A percentile compares a stretch with the other conserved stretches of the same genome.
These are phyloP conservation scores for Phallus indusiatus DNA, from an alignment of 768 basidiomycete genomes.

Conservation along the genomic window DNA sequence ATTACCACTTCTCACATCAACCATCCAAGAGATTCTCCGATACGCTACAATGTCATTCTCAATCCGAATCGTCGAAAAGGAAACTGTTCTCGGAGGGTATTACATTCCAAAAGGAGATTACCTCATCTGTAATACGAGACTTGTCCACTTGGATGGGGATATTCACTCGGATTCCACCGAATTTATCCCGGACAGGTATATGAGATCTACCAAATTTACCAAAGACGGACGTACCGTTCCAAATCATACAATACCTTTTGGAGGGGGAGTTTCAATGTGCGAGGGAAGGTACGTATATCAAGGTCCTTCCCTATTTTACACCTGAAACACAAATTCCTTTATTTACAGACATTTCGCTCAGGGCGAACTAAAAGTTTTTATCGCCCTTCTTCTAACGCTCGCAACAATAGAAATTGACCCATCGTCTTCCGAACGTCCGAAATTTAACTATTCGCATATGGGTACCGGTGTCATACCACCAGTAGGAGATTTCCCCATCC, in stretches of 20 bases:
- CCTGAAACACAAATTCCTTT: neutral
- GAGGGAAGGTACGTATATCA: slow-evolving; percentile 16
- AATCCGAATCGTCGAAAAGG: slow-evolving; percentile 13
- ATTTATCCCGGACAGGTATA: slow-evolving; percentile 10
- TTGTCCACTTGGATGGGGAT: slow-evolving; percentile 15
- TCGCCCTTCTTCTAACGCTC: slow-evolving; percentile 14
- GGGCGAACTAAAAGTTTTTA: slow-evolving; percentile 15
- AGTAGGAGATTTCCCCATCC: neutral
- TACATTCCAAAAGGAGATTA: slow-evolving; percentile 13
- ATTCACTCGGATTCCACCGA: slow-evolving; percentile 10
- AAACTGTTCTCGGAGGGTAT: slow-evolving; percentile 13
- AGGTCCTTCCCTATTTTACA: neutral
- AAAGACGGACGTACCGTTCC: slow-evolving; percentile 13
- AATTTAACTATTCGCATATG: slow-evolving; percentile 8
- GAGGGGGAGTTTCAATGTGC: slow-evolving; percentile 21
- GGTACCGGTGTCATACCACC: slow-evolving; percentile 12
- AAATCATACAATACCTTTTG: slow-evolving; percentile 18
- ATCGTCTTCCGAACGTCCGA: slow-evolving; percentile 8
- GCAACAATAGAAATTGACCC: slow-evolving; percentile 12
- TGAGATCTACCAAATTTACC: slow-evolving; percentile 4
- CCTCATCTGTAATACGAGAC: slow-evolving; percentile 15
- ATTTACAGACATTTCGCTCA: slow-evolving; percentile 15
- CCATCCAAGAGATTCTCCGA: slow-evolving; percentile 20
- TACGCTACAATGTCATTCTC: slow-evolving; percentile 13
- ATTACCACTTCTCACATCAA: slow-evolving; percentile 16